Percentiles rank a stretch among this genome's conserved stretches.
These are phyloP conservation scores for Strobilomyces echinocephalus DNA, from an alignment of 768 basidiomycete genomes.

Conservation along the genomic window DNA sequence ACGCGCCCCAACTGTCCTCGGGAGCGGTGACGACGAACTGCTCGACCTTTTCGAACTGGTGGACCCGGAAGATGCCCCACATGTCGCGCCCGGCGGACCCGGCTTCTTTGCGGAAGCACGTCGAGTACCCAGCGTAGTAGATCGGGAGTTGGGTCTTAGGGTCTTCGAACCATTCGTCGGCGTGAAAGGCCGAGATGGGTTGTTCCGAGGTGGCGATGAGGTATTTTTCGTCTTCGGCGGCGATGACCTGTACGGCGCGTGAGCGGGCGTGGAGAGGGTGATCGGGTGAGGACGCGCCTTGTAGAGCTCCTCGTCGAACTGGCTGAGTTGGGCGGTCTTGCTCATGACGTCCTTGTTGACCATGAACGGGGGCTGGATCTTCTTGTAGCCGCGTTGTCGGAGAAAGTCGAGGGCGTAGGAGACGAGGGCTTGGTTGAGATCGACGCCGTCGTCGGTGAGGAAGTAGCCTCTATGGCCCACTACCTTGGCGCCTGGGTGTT, in stretches of 20 bases:
- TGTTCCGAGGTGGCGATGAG: constrained; percentile 99
- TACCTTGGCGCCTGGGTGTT: constrained; percentile 76
- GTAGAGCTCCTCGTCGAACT: constrained; percentile 98
- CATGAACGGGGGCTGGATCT: constrained; percentile 95
- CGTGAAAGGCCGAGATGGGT: constrained; percentile 93
- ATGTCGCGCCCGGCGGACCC: constrained; percentile 96
- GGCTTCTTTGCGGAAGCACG: constrained; percentile 99
- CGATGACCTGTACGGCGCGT: constrained; percentile 58
- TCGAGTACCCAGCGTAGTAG: constrained; percentile 83
- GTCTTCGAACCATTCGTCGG: constrained; percentile 96
- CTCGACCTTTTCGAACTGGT: constrained; percentile 99
- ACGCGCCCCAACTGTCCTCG: constrained; percentile 90
- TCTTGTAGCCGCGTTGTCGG: constrained; percentile 77
- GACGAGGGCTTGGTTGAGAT: constrained; percentile 95
- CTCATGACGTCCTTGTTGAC: constrained; percentile 98
- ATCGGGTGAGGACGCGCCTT: constrained; percentile 48
- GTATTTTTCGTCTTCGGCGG: constrained; percentile 92
- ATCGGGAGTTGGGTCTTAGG: constrained; percentile 91
- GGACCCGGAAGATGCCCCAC: constrained; percentile 99
- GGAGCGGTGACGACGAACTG: constrained; percentile 95
- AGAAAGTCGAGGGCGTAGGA: constrained; percentile 94
- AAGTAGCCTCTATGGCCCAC: constrained; percentile 96
- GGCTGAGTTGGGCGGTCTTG: constrained; percentile 95
- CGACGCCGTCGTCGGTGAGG: constrained; percentile 91
- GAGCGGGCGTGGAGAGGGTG: not conserved